Conservation (phyloP, 192 early-diverging fungal genomes). For the Gaertneriomyces sp. region DNA sequence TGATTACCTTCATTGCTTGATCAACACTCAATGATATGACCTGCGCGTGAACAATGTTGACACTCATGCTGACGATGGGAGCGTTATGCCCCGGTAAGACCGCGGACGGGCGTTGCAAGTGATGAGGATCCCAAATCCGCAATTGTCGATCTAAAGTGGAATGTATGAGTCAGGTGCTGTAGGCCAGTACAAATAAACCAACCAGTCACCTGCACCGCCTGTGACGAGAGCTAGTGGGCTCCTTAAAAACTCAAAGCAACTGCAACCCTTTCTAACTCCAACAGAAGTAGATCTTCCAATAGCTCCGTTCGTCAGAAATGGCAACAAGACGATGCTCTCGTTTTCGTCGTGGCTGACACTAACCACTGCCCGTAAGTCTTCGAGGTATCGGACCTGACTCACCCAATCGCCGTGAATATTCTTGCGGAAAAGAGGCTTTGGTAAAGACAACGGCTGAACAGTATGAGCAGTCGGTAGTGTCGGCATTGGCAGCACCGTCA, state of each 20-base stretch:
- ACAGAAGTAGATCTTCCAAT: constrained; percentile 27
- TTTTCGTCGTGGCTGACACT: constrained; percentile 48
- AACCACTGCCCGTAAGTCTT: constrained; percentile 46
- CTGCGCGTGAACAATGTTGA: constrained; percentile 43
- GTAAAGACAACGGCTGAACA: not conserved
- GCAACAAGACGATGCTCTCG: constrained; percentile 42
- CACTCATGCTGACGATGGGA: constrained; percentile 43
- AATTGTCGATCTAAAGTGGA: constrained; percentile 38
- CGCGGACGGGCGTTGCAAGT: constrained; percentile 44
- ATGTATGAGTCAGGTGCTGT: not conserved
- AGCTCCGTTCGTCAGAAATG: no score
- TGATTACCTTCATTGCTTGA: constrained; percentile 38
- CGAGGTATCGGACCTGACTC: constrained; percentile 43
- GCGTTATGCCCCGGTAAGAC: constrained; percentile 44
- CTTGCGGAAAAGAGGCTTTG: constrained; percentile 28
- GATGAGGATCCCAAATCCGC: constrained; percentile 53
- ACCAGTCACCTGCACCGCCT: constrained; percentile 42
- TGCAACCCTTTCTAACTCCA: constrained; percentile 48
- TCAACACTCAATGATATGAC: constrained; percentile 47
- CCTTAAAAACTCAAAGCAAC: constrained; percentile 41
- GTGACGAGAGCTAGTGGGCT: constrained; percentile 50
- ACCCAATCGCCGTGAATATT: constrained; percentile 55
- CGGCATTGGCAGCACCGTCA: constrained; percentile 18
- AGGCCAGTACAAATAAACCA: not conserved
- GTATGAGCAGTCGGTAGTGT: constrained; percentile 23